Conservation (phyloP, 2,329 filamentous ascomycete species). For the Fusarium piperis region DNA sequence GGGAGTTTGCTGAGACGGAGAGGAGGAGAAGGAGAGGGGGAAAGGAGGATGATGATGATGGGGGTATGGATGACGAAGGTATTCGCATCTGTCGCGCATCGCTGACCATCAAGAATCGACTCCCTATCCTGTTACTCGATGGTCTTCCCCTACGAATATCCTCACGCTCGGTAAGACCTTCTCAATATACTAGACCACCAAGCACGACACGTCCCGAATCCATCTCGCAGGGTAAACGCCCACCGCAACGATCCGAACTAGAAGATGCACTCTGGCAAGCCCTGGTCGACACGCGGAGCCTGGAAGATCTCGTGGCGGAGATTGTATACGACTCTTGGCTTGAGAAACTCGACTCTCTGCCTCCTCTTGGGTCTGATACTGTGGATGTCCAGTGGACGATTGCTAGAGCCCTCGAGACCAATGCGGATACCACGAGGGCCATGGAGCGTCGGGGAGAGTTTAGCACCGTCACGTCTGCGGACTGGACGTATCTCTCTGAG, state of each 20-base stretch:
- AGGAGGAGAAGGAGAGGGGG: background rate
- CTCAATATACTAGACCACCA: slow-evolving; percentile 1
- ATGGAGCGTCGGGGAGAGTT: slow-evolving; percentile 33
- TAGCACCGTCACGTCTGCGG: slow-evolving; percentile 16
- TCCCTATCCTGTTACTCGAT: slow-evolving; percentile 38
- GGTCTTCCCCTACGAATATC: slow-evolving; percentile 25
- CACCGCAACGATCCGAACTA: slow-evolving; percentile 19
- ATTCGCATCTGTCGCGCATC: slow-evolving; percentile 39
- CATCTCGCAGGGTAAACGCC: background rate
- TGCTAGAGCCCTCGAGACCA: slow-evolving; percentile 38
- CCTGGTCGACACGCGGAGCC: slow-evolving; percentile 19
- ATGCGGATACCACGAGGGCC: slow-evolving; percentile 34
- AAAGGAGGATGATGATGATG: background rate
- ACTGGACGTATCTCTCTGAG: slow-evolving; percentile 37
- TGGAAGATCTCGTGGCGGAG: slow-evolving; percentile 37
- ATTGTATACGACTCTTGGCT: slow-evolving; percentile 42
- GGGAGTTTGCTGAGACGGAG: slow-evolving; percentile 39
- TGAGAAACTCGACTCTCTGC: slow-evolving; percentile 32
- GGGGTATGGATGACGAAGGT: slow-evolving; percentile 10
- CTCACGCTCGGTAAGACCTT: slow-evolving; percentile 1
- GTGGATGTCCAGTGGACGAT: slow-evolving; percentile 33
- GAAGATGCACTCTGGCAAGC: slow-evolving; percentile 34
- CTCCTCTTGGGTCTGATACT: slow-evolving; percentile 18
- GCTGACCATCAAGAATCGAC: slow-evolving; percentile 25
- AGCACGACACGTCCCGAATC: slow-evolving; percentile 1